Percentiles rank a stretch among this genome's conserved stretches.
Conservation (phyloP, 257 asterid genomes). For the Nicotiana knightiana region DNA sequence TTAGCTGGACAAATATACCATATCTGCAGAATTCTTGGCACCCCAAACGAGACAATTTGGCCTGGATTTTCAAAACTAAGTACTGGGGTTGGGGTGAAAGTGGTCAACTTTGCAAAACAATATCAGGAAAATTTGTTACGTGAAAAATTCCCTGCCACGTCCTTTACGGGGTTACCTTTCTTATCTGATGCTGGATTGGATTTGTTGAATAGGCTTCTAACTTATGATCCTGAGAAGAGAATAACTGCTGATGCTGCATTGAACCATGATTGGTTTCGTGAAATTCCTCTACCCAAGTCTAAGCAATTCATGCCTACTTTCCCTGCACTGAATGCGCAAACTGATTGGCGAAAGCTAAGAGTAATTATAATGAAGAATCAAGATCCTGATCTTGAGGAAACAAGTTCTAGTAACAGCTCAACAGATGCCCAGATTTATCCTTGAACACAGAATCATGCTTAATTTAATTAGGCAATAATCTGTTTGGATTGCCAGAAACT, state of each 20-base stretch:
- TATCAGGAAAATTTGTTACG: slow-evolving; percentile 68
- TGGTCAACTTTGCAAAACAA: slow-evolving; percentile 64
- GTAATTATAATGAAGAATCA: too few relatives aligned
- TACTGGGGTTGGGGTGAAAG: slow-evolving; percentile 51
- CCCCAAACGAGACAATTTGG: slow-evolving; percentile 82
- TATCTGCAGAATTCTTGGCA: slow-evolving; percentile 69
- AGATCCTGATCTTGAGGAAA: neutral
- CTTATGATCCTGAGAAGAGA: slow-evolving; percentile 77
- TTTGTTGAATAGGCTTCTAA: slow-evolving; percentile 60
- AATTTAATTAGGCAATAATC: too few relatives aligned
- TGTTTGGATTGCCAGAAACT: too few relatives aligned
- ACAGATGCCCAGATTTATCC: neutral
- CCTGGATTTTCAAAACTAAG: slow-evolving; percentile 71
- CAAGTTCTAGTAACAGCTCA: slow-evolving; percentile 35
- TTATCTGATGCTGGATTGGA: slow-evolving; percentile 80
- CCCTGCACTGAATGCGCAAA: slow-evolving; percentile 72
- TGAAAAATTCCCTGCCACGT: slow-evolving; percentile 51
- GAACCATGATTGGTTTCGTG: slow-evolving; percentile 66
- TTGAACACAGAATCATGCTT: too few relatives aligned
- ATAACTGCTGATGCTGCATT: slow-evolving; percentile 72
- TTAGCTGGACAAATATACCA: slow-evolving; percentile 65
- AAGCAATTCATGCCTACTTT: slow-evolving; percentile 79
- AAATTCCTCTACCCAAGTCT: slow-evolving; percentile 68
- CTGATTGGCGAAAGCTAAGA: slow-evolving; percentile 51
- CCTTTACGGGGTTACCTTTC: slow-evolving; percentile 63